Conservation (phyloP, 768 basidiomycete genomes). For the Hemileccinum impolitum region DNA sequence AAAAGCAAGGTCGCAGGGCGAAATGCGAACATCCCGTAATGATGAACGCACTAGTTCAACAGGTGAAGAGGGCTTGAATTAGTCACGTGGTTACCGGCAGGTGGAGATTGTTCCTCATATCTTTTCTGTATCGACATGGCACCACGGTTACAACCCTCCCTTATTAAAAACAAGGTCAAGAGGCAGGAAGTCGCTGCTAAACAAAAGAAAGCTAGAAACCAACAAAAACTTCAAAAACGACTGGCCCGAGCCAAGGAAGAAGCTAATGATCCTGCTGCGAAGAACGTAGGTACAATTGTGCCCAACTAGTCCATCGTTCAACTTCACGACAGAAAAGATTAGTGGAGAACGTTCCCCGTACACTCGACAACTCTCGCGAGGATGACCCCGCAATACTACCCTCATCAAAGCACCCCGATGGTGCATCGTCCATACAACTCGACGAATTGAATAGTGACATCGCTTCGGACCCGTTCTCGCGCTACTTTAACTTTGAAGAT, state of each 20-base stretch:
- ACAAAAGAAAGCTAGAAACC: constrained; percentile 71
- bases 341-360: constrained; percentile 81
- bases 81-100: constrained; percentile 18
- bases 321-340: constrained; percentile 66
- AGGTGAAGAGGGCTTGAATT: not conserved
- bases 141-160: constrained; percentile 57
- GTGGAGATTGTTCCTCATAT: not conserved
- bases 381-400: constrained; percentile 54
- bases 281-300: constrained; percentile 55
- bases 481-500: constrained; percentile 66
- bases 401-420: constrained; percentile 27
- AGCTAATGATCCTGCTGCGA: constrained; percentile 67
- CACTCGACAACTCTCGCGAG: constrained; percentile 91
- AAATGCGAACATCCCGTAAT: constrained; percentile 25
- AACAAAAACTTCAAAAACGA: constrained; percentile 77
- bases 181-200: constrained; percentile 74
- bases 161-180: constrained; percentile 87
- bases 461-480: constrained; percentile 71
- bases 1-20: constrained; percentile 27
- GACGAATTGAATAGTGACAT: constrained; percentile 68
- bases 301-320: not conserved
- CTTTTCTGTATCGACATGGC: constrained; percentile 40
- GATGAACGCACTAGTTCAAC: no score
- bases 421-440: constrained; percentile 36
- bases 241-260: constrained; percentile 78